These are phyloP conservation scores for Neurospora sp. DNA, from an alignment of 495 filamentous ascomycete species.

Conservation along the genomic window DNA sequence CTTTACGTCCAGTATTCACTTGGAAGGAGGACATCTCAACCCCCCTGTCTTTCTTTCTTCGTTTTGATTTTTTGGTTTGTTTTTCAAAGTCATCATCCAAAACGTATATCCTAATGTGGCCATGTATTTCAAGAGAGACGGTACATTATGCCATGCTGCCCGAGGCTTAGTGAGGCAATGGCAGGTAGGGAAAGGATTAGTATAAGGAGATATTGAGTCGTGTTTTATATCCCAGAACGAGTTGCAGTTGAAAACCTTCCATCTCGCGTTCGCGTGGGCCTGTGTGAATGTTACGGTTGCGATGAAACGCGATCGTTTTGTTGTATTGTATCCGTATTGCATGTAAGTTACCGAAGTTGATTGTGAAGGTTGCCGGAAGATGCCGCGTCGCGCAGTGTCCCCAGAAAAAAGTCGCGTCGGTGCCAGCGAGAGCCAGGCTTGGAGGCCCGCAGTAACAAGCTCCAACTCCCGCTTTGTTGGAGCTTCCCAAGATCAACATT, in stretches of 20 bases:
- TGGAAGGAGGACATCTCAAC: not conserved
- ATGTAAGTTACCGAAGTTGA: not conserved
- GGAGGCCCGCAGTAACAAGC: not conserved
- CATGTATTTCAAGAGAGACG: not conserved
- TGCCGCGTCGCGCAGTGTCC: conserved; percentile 6
- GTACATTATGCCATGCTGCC: not conserved
- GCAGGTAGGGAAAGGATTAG: not conserved
- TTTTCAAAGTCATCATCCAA: not conserved
- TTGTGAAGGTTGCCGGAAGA: not conserved
- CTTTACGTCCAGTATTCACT: not conserved
- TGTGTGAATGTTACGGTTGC: not conserved
- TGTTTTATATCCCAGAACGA: not conserved
- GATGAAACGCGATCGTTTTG: not conserved
- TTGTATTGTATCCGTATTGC: not conserved
- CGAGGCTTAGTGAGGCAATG: not conserved
- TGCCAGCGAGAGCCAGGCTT: not conserved
- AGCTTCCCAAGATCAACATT: conserved; percentile 3
- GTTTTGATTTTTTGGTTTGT: not conserved
- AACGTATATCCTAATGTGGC: not conserved
- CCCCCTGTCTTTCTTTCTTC: not conserved
- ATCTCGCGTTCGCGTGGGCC: not conserved
- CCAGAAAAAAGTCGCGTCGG: conserved; percentile 10
- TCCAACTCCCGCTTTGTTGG: not conserved
- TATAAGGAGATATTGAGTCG: not conserved
- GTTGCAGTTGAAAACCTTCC: not conserved